Conservation (phyloP, 306 rosid species). For the Castanea sativa region DNA sequence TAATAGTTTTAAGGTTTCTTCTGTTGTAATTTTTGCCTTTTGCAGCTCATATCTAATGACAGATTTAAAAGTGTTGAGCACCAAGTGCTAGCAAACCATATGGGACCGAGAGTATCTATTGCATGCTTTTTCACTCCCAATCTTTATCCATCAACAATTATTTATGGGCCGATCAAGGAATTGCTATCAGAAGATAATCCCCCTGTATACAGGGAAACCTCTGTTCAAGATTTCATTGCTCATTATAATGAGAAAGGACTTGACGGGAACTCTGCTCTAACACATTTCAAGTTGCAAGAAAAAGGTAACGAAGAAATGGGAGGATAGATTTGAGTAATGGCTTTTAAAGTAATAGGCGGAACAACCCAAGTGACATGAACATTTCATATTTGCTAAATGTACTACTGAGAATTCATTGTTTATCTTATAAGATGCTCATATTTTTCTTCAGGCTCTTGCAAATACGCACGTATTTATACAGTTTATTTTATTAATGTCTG, state of each 20-base stretch:
- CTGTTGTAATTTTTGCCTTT: not conserved
- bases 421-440: not conserved
- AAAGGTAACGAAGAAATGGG: not conserved
- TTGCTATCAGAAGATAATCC: constrained; percentile 41
- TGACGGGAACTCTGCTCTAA: constrained; percentile 36
- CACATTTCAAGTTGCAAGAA: constrained; percentile 20
- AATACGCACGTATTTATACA: not conserved
- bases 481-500: not conserved
- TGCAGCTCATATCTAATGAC: constrained; percentile 47
- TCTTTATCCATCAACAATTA: constrained; percentile 17
- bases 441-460: not conserved
- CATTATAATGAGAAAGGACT: constrained; percentile 41
- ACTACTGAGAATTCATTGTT: not conserved
- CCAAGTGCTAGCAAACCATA: constrained; percentile 35
- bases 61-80: constrained; percentile 49
- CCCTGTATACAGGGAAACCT: constrained; percentile 34
- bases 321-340: not conserved
- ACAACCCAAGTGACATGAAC: not conserved
- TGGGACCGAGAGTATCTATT: constrained; percentile 42
- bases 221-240: constrained; percentile 25
- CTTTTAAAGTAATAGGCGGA: not conserved
- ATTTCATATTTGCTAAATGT: not conserved
- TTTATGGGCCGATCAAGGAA: constrained; percentile 50
- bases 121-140: constrained; percentile 41
- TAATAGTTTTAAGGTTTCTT: not conserved